Evolutionary conservation across 345 rosid genomes (phyloP), one percentile per base, ranked within the genome.

Genomic region (Heritiera littoralis): DNA sequence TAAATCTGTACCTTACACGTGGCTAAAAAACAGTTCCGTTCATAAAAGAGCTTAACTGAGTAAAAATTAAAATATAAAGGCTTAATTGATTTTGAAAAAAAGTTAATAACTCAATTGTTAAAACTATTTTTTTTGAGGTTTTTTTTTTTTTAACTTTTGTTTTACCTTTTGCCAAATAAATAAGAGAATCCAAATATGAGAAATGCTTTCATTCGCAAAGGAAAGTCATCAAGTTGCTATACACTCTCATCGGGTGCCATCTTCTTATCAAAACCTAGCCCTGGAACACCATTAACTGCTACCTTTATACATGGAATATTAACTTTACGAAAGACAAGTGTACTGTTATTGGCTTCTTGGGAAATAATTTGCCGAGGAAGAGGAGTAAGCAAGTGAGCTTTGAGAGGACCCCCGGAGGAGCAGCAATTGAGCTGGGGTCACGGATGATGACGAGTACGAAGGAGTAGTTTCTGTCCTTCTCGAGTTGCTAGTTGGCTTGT

Each of bases 391-490:
- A 52, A 86, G 72, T 6, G 92, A 89, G 76, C 81, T 72, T 63
- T 78, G 56, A 30, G 89, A 84, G 11, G 92, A 89, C 17, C 84
- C 86, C 70, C 82, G 89, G 20, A 83, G 84, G 32, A 81, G 65
- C 20, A 85, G 38, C 84, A 87, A 46, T 8, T 88, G 88, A 55
- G 89, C 82, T 0, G 94, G 91, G 79, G 89, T 87, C 75, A 87
- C 87, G 0, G 87, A 80, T 0, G 89, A 82, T n/a, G 91, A 85
- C 13, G 81, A 81, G 14, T 67, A 81, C 23, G 81, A 38, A 5
- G 73, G 1, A 5, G 77, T 77, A 23, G 75, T 76, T 58, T 84
- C 91, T 0, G 11, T 77, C 52, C 69, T 81, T 74, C 81, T 79
- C 1, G 78, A 51, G 46, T 87, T 83, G 40, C 54, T 28, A 18